Conservation (phyloP, 805 yeast species). For the Lachancea dasiensis region DNA sequence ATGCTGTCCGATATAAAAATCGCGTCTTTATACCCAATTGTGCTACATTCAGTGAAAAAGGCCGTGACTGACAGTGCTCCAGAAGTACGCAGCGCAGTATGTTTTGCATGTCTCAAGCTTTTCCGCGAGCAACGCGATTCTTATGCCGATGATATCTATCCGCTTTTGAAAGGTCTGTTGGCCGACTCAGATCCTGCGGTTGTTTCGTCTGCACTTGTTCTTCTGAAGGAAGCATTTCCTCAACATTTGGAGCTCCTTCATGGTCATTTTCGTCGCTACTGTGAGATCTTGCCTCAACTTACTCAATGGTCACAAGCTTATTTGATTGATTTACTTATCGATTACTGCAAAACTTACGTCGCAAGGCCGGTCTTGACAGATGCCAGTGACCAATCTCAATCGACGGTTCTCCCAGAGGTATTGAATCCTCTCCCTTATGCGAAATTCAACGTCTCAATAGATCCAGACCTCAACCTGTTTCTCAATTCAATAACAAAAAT, state of each 20-base stretch:
- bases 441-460: slow-evolving; percentile 39
- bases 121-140: slow-evolving; percentile 37
- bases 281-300: slow-evolving; percentile 42
- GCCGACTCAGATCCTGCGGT: slow-evolving; percentile 65
- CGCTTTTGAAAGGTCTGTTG: slow-evolving; percentile 46
- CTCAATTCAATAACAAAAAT: slow-evolving; percentile 43
- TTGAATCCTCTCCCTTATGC: slow-evolving; percentile 36
- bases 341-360: slow-evolving; percentile 58
- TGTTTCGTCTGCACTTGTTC: slow-evolving; percentile 58
- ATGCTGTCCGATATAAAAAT: slow-evolving; percentile 80
- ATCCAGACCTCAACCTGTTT: slow-evolving; percentile 54
- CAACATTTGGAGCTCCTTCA: slow-evolving; percentile 64
- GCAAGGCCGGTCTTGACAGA: slow-evolving; percentile 45
- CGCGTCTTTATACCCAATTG: slow-evolving; percentile 73
- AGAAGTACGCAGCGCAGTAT: slow-evolving; percentile 71
- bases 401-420: slow-evolving; percentile 40
- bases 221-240: slow-evolving; percentile 48
- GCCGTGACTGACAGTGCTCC: slow-evolving; percentile 67
- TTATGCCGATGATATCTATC: slow-evolving; percentile 41
- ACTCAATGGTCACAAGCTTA: slow-evolving; percentile 69
- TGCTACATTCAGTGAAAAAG: slow-evolving; percentile 65
- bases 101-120: slow-evolving; percentile 63
- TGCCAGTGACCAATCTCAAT: slow-evolving; percentile 24
- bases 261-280: slow-evolving; percentile 55
- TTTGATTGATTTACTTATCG: slow-evolving; percentile 55